Evolutionary conservation across 2,329 filamentous ascomycete species (phyloP).

Genomic region (Lachnellula hyalina): DNA sequence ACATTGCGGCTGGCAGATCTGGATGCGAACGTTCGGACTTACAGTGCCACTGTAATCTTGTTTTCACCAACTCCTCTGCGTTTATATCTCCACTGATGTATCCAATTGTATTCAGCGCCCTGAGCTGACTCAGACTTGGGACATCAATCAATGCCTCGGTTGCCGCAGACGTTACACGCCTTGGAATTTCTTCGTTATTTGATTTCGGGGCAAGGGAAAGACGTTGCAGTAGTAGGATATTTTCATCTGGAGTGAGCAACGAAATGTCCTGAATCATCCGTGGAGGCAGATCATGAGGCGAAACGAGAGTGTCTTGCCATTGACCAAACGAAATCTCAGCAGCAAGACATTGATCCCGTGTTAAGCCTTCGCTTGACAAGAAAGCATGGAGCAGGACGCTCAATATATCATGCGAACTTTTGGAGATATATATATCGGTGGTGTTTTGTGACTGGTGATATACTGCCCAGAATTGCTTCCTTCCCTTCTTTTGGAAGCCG

Average conservation of each 20-base stretch:
- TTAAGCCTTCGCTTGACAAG: conserved; percentile 36
- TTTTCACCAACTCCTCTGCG: conserved; percentile 31
- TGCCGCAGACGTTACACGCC: conserved; percentile 31
- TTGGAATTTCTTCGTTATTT: conserved; percentile 25
- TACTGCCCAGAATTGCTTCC: conserved; percentile 38
- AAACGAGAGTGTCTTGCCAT: conserved; percentile 32
- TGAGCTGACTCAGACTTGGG: conserved; percentile 36
- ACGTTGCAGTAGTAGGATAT: conserved; percentile 35
- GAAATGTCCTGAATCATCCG: conserved; percentile 39
- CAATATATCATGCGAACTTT: conserved; percentile 37
- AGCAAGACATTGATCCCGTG: conserved; percentile 37
- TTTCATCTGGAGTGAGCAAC: conserved; percentile 36
- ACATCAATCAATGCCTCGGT: conserved; percentile 33
- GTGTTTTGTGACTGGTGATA: conserved; percentile 17
- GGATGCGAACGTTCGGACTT: conserved; percentile 34
- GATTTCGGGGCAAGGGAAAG: conserved; percentile 5
- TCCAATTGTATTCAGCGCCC: conserved; percentile 33
- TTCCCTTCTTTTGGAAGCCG: conserved; percentile 34
- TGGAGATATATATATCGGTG: conserved; percentile 37
- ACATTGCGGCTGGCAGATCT: conserved; percentile 29
- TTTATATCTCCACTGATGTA: conserved; percentile 36
- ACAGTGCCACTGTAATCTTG: conserved; percentile 37
- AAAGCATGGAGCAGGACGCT: conserved; percentile 42
- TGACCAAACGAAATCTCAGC: conserved; percentile 34
- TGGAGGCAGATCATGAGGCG: conserved; percentile 24